Conservation (phyloP, 805 yeast genomes). For the Saccharomycopsis fermentans region DNA sequence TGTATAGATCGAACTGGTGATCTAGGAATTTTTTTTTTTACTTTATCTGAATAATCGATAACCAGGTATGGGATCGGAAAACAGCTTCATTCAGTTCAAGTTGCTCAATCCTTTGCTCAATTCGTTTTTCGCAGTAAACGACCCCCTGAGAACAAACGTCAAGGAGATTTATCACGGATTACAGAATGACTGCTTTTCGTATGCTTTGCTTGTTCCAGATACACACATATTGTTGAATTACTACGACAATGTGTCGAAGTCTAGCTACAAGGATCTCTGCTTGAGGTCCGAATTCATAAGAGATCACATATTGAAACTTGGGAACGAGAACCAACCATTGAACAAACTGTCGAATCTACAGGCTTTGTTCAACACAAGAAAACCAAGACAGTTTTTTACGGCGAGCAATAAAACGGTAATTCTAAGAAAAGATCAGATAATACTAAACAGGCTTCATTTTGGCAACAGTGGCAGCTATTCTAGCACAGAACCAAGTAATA, state of each 20-base stretch:
- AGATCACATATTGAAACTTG: slow-evolving; percentile 15
- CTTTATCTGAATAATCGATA: neutral
- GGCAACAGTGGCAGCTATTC: neutral
- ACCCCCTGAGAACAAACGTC: slow-evolving; percentile 15
- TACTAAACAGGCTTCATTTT: neutral
- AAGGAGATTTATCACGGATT: slow-evolving; percentile 11
- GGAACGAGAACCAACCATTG: slow-evolving; percentile 4
- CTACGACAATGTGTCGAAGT: slow-evolving; percentile 2
- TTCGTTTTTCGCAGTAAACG: slow-evolving; percentile 12
- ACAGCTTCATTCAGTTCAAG: slow-evolving; percentile 12
- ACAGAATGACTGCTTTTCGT: slow-evolving; percentile 12
- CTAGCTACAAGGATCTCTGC: slow-evolving; percentile 10
- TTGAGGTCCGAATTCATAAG: slow-evolving; percentile 12
- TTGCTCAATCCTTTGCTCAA: slow-evolving; percentile 17
- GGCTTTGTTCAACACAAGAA: slow-evolving; percentile 11
- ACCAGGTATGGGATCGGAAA: neutral
- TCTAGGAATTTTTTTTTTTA: neutral
- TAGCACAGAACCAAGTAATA: neutral
- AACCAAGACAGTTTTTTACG: slow-evolving; percentile 5
- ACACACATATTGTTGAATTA: slow-evolving; percentile 10
- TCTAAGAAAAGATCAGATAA: slow-evolving; percentile 9
- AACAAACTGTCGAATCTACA: slow-evolving; percentile 7
- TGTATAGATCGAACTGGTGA: neutral
- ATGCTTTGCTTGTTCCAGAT: slow-evolving; percentile 15
- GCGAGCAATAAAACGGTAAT: slow-evolving; percentile 6